phyloP scores from a whole-genome alignment of 768 basidiomycete species.

The Lactarius sanguifluus region DNA sequence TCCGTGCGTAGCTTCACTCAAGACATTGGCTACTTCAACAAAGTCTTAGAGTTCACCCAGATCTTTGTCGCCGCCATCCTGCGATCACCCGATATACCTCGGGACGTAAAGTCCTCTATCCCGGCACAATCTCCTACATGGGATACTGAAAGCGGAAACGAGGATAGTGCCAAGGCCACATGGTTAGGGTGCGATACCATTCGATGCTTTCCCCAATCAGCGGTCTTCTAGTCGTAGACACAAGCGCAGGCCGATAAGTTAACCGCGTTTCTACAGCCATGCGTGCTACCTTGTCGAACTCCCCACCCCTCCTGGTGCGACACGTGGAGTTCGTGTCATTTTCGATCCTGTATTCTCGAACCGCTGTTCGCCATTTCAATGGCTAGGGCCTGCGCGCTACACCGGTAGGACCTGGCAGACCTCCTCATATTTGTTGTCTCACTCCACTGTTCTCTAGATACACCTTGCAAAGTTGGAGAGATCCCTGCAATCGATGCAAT shows the following conservation, averaged over 20 bases:
- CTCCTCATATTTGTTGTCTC: background rate
- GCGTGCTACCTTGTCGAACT: slow-evolving; percentile 44
- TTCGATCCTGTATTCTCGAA: slow-evolving; percentile 43
- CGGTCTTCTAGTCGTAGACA: background rate
- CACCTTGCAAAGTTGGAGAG: slow-evolving; percentile 42
- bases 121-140: slow-evolving; percentile 21
- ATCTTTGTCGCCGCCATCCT: background rate
- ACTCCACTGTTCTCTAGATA: slow-evolving; percentile 27
- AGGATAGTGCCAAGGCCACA: slow-evolving; percentile 23
- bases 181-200: slow-evolving; percentile 25
- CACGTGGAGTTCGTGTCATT: slow-evolving; percentile 40
- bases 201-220: background rate
- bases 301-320: slow-evolving; percentile 36
- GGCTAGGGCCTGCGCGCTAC: slow-evolving; percentile 36
- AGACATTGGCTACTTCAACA: background rate
- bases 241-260: background rate
- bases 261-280: slow-evolving; percentile 31
- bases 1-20: slow-evolving; percentile 10
- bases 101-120: slow-evolving; percentile 25
- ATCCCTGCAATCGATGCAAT: slow-evolving; percentile 51
- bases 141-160: slow-evolving; percentile 12
- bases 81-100: slow-evolving; percentile 16
- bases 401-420: slow-evolving; percentile 34
- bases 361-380: slow-evolving; percentile 38
- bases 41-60: background rate